Evolutionary conservation across 2,329 filamentous ascomycete genomes (phyloP).

Genomic region (Paramyrothecium sp.): DNA sequence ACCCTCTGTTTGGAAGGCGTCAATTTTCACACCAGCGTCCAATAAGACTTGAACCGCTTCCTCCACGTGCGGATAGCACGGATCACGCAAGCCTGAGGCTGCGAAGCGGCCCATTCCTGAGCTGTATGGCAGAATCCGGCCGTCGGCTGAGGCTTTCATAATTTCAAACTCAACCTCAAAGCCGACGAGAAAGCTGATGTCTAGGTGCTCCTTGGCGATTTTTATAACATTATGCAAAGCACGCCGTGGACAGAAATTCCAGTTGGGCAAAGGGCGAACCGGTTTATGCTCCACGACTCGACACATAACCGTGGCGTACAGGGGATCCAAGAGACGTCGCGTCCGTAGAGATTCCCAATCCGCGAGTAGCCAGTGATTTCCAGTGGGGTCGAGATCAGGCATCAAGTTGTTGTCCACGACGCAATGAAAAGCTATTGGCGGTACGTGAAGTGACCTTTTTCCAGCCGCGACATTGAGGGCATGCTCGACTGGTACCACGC

Average conservation of each 20-base stretch:
- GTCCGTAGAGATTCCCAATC: conserved; percentile 1
- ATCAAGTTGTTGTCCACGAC: not conserved
- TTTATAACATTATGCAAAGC: not conserved
- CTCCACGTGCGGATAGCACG: conserved; percentile 3
- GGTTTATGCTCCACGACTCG: not conserved
- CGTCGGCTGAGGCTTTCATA: not conserved
- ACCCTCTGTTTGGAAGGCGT: conserved; percentile 7
- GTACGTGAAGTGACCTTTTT: not conserved
- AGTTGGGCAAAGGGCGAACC: not conserved
- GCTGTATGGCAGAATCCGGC: not conserved
- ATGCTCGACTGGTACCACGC: not conserved
- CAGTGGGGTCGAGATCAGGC: not conserved
- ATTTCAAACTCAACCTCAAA: not conserved
- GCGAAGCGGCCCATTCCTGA: not conserved
- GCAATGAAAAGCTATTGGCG: not conserved
- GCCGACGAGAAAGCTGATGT: not conserved
- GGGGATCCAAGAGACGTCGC: not conserved
- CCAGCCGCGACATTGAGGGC: not conserved
- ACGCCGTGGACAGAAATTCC: not conserved
- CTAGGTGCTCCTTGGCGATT: not conserved
- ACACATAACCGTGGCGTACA: conserved; percentile 3
- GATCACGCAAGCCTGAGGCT: conserved; percentile 3
- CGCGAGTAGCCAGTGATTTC: not conserved
- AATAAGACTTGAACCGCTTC: conserved; percentile 2
- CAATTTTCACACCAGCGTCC: conserved; percentile 3